phyloP scores from a whole-genome alignment of 2,329 filamentous ascomycete species.

The Fusarium pininemorale region DNA sequence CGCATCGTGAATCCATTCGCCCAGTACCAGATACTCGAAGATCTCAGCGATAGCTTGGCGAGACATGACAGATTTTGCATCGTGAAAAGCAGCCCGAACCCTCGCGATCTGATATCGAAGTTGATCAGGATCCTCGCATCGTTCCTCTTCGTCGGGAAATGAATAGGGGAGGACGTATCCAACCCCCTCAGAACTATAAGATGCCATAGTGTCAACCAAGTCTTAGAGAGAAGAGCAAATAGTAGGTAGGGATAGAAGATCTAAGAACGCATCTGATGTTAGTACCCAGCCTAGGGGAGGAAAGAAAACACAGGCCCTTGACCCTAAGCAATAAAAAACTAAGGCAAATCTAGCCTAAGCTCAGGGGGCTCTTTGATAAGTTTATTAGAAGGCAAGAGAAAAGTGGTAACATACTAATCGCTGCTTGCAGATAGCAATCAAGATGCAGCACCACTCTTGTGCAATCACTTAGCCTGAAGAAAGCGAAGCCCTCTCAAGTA shows the following conservation, averaged over 20 bases:
- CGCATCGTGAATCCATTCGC: background rate
- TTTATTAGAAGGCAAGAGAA: too few species aligned
- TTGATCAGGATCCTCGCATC: background rate
- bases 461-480: accelerated
- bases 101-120: background rate
- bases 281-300: too few species aligned
- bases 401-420: background rate
- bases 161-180: background rate
- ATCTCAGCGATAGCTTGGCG: background rate
- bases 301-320: too few species aligned
- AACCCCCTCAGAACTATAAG: background rate
- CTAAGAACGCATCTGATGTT: background rate
- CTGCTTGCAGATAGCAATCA: background rate
- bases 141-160: background rate
- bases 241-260: background rate
- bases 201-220: background rate
- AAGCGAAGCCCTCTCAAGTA: accelerated
- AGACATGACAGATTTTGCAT: background rate
- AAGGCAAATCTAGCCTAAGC: too few species aligned
- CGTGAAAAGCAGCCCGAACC: background rate
- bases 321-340: too few species aligned
- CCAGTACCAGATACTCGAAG: accelerated
- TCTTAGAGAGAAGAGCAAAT: accelerated
- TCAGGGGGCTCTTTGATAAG: too few species aligned
- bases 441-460: background rate